Base-by-base conservation (phyloP, 169 alveolate species). In the Theileria equi region DNA sequence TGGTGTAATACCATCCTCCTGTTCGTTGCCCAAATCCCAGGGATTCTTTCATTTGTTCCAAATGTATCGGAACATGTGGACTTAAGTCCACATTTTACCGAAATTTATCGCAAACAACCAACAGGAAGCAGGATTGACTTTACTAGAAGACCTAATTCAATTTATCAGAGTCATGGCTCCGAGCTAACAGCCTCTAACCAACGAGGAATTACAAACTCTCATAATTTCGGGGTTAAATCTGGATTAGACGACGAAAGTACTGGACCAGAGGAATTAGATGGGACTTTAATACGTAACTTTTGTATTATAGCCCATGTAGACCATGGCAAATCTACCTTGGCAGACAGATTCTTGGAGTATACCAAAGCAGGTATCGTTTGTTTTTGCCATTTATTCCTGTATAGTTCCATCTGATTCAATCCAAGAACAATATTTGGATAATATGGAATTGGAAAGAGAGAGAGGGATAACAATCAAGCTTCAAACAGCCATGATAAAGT, bases 261-360 rank as follows among this genome's bases (percentile, higher is more conserved):
- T 6, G 55, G 31, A 49, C 29, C 16, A 49, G 44, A 28, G 31
- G 61, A 61, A 26, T 7, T 52, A 17, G 47, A 34, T 10, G 63
- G 65, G 32, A 26, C 29, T 21, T 49, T 25, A 29, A 91, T 92
- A 29, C 81, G 98, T 29, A 96, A 95, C 76, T 93, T 94, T 78
- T 92, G 97, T 82, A 94, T 96, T n/a, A 87, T 96, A 17, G 99
- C 99, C 2, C 99, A 96, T 66, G 94, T 96, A 28, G 98, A 94
- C 73, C 98, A 95, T 81, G 98, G 98, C 0, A 96, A 94, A 72
- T 91, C 97, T 2, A 91, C 98, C 0, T 80, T 94, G 45, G 96
- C 97, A n/a, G 98, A 94, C 68, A 66, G 97, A 28, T 67, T 96
- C 41, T 80, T 95, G 44, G 94, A 89, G 58, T 59, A 88, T 50